These are phyloP conservation scores for Aspergillus tamarii DNA, from an alignment of 2,329 filamentous ascomycete species.

Conservation along the genomic window DNA sequence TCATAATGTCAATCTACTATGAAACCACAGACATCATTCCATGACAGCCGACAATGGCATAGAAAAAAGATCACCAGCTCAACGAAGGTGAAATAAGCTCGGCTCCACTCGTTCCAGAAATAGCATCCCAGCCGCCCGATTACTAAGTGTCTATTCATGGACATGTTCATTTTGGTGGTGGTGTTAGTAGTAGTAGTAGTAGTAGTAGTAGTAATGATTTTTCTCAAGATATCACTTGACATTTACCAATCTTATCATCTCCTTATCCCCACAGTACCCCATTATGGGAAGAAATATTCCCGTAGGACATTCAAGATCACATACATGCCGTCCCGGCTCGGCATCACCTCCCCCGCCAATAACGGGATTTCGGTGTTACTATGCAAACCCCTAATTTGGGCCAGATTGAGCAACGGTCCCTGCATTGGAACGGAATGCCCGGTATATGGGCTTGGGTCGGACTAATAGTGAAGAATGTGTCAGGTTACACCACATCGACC, in stretches of 20 bases:
- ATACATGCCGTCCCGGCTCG: constrained; percentile 22
- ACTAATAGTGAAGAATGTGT: constrained; percentile 17
- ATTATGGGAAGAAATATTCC: neutral
- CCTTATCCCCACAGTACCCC: constrained; percentile 7
- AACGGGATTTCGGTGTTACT: neutral
- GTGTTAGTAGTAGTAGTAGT: neutral
- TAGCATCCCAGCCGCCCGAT: neutral
- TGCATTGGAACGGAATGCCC: constrained; percentile 29
- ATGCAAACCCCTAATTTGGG: constrained; percentile 1
- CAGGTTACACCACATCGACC: neutral
- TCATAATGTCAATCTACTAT: neutral
- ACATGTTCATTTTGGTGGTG: neutral
- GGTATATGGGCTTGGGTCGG: constrained; percentile 16
- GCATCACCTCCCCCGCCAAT: constrained; percentile 17
- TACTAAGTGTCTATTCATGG: neutral
- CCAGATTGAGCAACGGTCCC: constrained; percentile 31
- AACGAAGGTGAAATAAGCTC: constrained; percentile 12
- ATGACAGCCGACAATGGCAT: neutral
- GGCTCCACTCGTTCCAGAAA: constrained; percentile 15
- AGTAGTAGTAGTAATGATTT: neutral
- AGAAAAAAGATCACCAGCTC: neutral
- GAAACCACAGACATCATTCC: neutral
- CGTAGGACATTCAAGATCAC: constrained; percentile 6
- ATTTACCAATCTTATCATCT: constrained; percentile 1
- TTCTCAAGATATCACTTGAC: neutral